phyloP scores from a whole-genome alignment of 306 rosid genomes.

The Fagus crenata region DNA sequence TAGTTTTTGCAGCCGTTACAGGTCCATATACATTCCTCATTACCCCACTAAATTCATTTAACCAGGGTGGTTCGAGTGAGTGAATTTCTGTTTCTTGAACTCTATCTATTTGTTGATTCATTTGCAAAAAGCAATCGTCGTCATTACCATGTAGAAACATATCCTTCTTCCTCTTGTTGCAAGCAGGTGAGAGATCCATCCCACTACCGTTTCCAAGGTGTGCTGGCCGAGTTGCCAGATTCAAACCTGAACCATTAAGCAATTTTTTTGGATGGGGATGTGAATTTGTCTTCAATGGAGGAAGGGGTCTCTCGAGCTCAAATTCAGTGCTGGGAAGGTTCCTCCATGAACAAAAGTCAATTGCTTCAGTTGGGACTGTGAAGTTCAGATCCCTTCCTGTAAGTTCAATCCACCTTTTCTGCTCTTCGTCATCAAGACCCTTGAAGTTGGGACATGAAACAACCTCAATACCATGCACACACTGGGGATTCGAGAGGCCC shows the following conservation, averaged over 20 bases:
- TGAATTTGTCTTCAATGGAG: constrained; percentile 25
- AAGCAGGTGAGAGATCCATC: constrained; percentile 31
- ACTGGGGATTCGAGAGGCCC: constrained; percentile 47
- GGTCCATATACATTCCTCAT: constrained; percentile 45
- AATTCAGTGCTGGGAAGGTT: constrained; percentile 43
- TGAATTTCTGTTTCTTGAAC: constrained; percentile 34
- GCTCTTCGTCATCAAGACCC: constrained; percentile 43
- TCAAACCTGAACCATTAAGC: constrained; percentile 40
- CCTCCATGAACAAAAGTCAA: constrained; percentile 39
- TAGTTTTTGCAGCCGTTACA: constrained; percentile 42
- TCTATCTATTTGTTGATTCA: constrained; percentile 33
- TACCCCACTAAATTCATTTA: constrained; percentile 43
- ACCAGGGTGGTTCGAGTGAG: constrained; percentile 37
- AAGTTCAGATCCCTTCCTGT: constrained; percentile 46
- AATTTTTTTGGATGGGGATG: constrained; percentile 31
- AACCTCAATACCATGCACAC: constrained; percentile 41
- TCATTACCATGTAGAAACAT: constrained; percentile 36
- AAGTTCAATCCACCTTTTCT: constrained; percentile 43
- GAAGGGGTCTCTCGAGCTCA: constrained; percentile 40
- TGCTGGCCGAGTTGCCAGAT: constrained; percentile 27
- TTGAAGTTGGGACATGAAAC: constrained; percentile 36
- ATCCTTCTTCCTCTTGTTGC: constrained; percentile 47
- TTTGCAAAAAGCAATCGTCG: constrained; percentile 33
- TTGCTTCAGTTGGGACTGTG: constrained; percentile 37
- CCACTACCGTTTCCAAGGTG: constrained; percentile 33